Conservation (phyloP, 495 filamentous ascomycete species). For the Hamigera avellanea region DNA sequence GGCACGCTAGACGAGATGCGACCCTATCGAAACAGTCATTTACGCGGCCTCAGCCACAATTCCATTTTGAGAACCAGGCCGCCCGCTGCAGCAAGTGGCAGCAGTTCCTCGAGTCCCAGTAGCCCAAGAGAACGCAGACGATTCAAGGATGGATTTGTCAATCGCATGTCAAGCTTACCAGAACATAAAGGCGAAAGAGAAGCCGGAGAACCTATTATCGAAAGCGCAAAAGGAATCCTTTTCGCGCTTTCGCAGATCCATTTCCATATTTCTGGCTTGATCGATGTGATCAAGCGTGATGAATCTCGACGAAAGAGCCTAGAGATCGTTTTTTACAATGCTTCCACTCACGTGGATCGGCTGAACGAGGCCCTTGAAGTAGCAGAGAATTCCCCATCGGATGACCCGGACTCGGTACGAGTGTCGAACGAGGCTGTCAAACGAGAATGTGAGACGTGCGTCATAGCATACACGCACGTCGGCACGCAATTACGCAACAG, state of each 20-base stretch:
- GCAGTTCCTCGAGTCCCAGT: conserved; percentile 46
- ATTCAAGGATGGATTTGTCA: conserved; percentile 46
- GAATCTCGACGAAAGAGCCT: conserved; percentile 58
- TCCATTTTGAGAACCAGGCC: conserved; percentile 55
- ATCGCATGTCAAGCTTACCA: conserved; percentile 72
- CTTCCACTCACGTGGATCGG: conserved; percentile 59
- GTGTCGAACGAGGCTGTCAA: conserved; percentile 41
- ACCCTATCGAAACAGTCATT: conserved; percentile 64
- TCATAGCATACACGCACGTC: conserved; percentile 67
- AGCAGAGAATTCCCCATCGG: conserved; percentile 37
- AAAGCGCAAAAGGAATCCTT: conserved; percentile 76
- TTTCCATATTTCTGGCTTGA: conserved; percentile 59
- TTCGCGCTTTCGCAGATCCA: conserved; percentile 78
- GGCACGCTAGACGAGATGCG: conserved; percentile 64
- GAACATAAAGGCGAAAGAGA: conserved; percentile 59
- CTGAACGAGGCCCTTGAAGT: conserved; percentile 62
- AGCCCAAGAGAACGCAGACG: conserved; percentile 42
- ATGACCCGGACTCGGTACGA: conserved; percentile 31
- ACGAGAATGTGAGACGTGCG: conserved; percentile 58
- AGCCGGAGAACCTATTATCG: conserved; percentile 52
- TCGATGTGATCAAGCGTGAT: conserved; percentile 56
- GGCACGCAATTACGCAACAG: conserved; percentile 58
- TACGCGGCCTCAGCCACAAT: conserved; percentile 70
- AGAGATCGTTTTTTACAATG: conserved; percentile 68
- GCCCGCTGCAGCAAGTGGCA: conserved; percentile 27